Evolutionary conservation across 345 rosid genomes (phyloP).

Genomic region (thale cress (Arabidopsis thaliana)): DNA sequence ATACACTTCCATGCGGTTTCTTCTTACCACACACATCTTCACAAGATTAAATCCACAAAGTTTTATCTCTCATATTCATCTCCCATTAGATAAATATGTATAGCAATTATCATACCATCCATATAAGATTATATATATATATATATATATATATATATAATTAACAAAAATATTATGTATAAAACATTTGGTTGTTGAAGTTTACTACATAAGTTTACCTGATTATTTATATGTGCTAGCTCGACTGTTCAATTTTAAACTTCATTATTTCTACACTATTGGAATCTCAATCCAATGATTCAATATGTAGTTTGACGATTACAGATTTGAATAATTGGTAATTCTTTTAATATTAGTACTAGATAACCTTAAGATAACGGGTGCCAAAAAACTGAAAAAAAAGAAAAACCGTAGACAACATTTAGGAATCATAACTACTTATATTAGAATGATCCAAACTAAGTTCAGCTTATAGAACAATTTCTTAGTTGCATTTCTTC

Average conservation of each 20-base stretch:
- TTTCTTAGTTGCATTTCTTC: not conserved
- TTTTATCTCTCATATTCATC: conserved; percentile 3
- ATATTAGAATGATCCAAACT: not conserved
- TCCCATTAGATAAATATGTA: not conserved
- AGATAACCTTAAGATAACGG: not conserved
- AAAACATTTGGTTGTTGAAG: too few species aligned
- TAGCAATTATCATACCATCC: not conserved
- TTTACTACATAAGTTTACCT: not conserved
- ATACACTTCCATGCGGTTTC: conserved; percentile 14
- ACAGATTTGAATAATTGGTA: not conserved
- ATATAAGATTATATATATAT: too few species aligned
- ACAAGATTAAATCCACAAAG: not conserved
- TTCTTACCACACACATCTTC: conserved; percentile 4
- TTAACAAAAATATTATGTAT: too few species aligned
- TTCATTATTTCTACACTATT: not conserved
- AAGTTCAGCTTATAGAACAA: not conserved
- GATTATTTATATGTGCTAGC: not conserved
- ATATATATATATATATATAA: not conserved
- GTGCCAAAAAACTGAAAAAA: not conserved
- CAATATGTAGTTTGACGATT: not conserved
- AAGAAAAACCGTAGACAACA: not conserved
- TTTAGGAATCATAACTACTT: not conserved
- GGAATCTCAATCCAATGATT: not conserved
- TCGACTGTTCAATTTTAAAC: not conserved
- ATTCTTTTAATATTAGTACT: not conserved